phyloP scores from a whole-genome alignment of 192 early-diverging fungal species.

The Linnemannia elongata region DNA sequence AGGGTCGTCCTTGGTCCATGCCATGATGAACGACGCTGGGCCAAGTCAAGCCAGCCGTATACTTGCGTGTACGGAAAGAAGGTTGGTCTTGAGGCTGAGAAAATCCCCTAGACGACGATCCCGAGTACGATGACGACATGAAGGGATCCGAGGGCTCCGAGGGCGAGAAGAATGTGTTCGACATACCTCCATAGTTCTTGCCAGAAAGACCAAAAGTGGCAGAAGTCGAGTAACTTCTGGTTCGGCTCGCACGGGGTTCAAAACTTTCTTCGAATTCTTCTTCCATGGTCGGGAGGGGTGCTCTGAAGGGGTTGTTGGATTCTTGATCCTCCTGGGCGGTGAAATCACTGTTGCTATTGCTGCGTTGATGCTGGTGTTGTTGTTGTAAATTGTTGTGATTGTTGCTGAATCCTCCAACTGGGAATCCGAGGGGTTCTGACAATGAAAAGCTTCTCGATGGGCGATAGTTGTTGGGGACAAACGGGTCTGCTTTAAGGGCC shows the following conservation, averaged over 20 bases:
- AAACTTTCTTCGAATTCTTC: constrained; percentile 36
- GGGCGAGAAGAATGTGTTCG: constrained; percentile 1
- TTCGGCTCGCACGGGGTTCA: constrained; percentile 34
- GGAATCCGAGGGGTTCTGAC: constrained; percentile 36
- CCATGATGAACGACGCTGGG: constrained; percentile 9
- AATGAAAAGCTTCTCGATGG: constrained; percentile 33
- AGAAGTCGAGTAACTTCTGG: constrained; percentile 48
- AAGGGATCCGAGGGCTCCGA: background rate
- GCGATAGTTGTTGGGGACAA: constrained; percentile 21
- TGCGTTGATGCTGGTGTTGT: background rate
- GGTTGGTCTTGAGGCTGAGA: constrained; percentile 18
- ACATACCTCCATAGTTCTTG: constrained; percentile 14
- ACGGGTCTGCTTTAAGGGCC: constrained; percentile 31
- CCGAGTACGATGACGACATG: constrained; percentile 3
- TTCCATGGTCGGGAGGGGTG: constrained; percentile 27
- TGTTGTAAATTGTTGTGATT: background rate
- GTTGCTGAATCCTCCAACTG: constrained; percentile 3
- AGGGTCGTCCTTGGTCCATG: background rate
- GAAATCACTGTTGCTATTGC: background rate
- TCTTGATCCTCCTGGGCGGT: background rate
- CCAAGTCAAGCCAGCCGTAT: constrained; percentile 31
- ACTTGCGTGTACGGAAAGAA: constrained; percentile 12
- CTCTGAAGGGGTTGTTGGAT: constrained; percentile 8
- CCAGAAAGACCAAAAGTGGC: constrained; percentile 42
- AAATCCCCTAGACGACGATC: background rate